Evolutionary conservation across 192 early-diverging fungal genomes (phyloP).

Genomic region (Linnemannia schmuckeri): DNA sequence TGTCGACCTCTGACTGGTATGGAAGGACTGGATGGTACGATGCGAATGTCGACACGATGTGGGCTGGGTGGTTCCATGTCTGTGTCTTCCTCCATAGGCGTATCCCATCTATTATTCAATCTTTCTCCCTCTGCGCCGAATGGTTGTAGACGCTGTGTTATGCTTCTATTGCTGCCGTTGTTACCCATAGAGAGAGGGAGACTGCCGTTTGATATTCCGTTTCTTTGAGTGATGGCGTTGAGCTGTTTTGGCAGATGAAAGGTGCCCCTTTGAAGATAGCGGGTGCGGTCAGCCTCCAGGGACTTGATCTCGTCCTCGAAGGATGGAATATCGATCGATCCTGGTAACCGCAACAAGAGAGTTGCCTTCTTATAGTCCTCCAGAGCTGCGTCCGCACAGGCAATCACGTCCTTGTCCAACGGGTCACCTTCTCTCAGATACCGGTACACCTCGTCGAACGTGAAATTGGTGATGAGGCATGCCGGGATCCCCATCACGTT

Average conservation of each 20-base stretch:
- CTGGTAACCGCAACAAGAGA: conserved; percentile 65
- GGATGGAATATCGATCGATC: conserved; percentile 69
- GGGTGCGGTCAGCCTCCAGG: conserved; percentile 8
- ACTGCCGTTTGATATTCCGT: neutral
- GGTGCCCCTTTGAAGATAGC: neutral
- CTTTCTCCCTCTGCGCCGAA: neutral
- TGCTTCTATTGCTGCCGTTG: neutral
- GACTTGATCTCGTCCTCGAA: conserved; percentile 59
- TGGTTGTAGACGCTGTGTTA: no score
- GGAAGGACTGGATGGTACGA: neutral
- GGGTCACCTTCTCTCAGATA: conserved; percentile 68
- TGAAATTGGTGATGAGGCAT: conserved; percentile 71
- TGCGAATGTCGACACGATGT: neutral
- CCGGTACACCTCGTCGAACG: conserved; percentile 70
- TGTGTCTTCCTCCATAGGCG: neutral
- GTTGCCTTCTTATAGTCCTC: conserved; percentile 67
- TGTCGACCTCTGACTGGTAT: neutral
- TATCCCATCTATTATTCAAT: neutral
- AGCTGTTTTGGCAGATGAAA: neutral
- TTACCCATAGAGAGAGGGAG: neutral
- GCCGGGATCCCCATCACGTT: conserved; percentile 63
- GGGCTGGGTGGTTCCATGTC: neutral
- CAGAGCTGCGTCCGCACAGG: conserved; percentile 55
- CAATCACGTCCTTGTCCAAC: conserved; percentile 57
- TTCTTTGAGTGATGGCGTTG: neutral